phyloP scores from a whole-genome alignment of 306 rosid genomes.

The Lithocarpus polystachyus region DNA sequence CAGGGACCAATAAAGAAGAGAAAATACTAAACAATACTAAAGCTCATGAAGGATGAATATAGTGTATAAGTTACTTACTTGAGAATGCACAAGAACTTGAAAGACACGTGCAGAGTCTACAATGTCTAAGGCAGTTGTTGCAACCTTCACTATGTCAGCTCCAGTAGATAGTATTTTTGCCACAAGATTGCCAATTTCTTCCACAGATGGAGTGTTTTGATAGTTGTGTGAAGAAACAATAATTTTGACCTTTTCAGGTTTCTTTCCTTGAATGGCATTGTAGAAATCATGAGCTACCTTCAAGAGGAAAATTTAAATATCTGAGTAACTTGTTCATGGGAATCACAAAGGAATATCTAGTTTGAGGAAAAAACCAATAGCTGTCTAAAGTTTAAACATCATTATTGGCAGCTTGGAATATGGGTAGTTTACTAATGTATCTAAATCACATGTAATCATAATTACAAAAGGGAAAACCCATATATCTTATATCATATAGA shows the following conservation, averaged over 20 bases:
- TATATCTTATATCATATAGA: neutral
- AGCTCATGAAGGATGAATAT: neutral
- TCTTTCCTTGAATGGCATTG: constrained; percentile 39
- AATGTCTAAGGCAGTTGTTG: constrained; percentile 67
- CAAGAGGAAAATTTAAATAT: constrained; percentile 4
- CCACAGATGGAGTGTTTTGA: constrained; percentile 49
- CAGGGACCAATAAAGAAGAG: neutral
- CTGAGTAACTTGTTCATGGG: constrained; percentile 7
- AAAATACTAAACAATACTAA: neutral
- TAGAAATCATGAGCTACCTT: constrained; percentile 58
- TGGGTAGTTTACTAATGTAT: neutral
- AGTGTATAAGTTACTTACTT: constrained; percentile 32
- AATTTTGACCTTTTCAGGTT: constrained; percentile 48
- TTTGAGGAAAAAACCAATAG: neutral
- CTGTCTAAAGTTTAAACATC: neutral
- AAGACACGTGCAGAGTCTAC: constrained; percentile 51
- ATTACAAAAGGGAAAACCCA: neutral
- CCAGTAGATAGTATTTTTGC: constrained; percentile 60
- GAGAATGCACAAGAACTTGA: constrained; percentile 55
- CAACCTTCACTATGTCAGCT: constrained; percentile 66
- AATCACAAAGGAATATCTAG: neutral
- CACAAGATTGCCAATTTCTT: constrained; percentile 56
- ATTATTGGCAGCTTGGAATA: neutral
- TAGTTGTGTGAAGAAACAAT: constrained; percentile 74
- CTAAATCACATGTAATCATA: neutral